These are phyloP conservation scores for Populus deltoides DNA, from an alignment of 345 rosid species.

Conservation along the genomic window DNA sequence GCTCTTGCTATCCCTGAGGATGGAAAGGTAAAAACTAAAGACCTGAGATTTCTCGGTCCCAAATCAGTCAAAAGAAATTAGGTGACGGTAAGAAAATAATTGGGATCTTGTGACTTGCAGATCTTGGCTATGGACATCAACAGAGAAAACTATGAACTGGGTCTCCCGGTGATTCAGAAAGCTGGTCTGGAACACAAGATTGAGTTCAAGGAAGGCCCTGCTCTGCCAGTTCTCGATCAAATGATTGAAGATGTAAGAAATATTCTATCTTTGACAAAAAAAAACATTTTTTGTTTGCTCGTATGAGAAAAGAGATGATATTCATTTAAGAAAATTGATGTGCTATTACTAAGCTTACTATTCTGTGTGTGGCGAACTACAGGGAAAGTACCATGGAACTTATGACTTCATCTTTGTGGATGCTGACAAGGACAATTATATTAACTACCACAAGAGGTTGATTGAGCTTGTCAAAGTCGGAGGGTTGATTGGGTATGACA, in stretches of 20 bases:
- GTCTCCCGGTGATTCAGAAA: conserved; percentile 79
- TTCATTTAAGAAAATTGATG: neutral
- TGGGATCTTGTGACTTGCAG: conserved; percentile 32
- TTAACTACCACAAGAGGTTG: conserved; percentile 84
- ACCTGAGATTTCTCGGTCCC: neutral
- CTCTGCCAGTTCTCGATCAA: conserved; percentile 83
- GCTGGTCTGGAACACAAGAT: conserved; percentile 98
- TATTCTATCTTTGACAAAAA: neutral
- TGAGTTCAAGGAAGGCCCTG: conserved; percentile 95
- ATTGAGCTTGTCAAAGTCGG: conserved; percentile 82
- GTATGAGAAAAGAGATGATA: neutral
- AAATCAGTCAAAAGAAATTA: neutral
- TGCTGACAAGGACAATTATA: conserved; percentile 95
- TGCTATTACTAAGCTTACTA: neutral
- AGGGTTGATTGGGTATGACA: conserved; percentile 92
- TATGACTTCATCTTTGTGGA: conserved; percentile 94
- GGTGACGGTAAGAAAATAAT: neutral
- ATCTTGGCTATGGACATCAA: conserved; percentile 94
- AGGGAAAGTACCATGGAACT: conserved; percentile 72
- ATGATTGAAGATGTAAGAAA: conserved; percentile 75
- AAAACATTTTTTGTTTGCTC: neutral
- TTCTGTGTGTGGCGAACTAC: conserved; percentile 16
- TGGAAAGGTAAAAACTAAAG: conserved; percentile 56
- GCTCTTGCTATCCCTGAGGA: conserved; percentile 96
- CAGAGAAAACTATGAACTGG: conserved; percentile 86